These are phyloP conservation scores for Senna tora DNA, from an alignment of 306 rosid species.

Conservation along the genomic window DNA sequence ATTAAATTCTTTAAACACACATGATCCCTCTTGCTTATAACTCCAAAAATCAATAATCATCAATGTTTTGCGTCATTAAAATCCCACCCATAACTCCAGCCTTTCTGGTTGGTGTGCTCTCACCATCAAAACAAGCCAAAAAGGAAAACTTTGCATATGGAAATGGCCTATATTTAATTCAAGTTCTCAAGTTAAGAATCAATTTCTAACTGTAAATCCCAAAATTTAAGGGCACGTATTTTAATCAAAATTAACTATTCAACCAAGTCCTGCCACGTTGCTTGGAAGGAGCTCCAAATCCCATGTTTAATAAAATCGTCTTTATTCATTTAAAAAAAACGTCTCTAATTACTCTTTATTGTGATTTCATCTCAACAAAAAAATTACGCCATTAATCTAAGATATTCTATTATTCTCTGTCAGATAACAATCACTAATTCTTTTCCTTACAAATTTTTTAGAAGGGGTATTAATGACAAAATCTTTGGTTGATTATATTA, in stretches of 20 bases:
- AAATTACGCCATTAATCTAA: too few species aligned
- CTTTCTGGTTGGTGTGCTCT: conserved; percentile 42
- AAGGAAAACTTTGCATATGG: conserved; percentile 23
- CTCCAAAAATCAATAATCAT: conserved; percentile 8
- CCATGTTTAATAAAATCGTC: too few species aligned
- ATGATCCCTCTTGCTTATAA: conserved; percentile 11
- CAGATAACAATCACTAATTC: too few species aligned
- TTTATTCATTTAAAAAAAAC: too few species aligned
- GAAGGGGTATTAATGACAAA: too few species aligned
- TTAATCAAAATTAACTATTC: conserved; percentile 29
- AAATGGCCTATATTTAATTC: neutral
- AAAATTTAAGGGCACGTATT: conserved; percentile 39
- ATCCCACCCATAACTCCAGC: conserved; percentile 31
- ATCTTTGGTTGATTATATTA: too few species aligned
- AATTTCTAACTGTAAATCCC: conserved; percentile 22
- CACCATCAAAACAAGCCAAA: conserved; percentile 40
- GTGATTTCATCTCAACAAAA: too few species aligned
- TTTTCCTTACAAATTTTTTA: too few species aligned
- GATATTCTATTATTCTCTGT: too few species aligned
- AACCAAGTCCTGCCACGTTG: neutral
- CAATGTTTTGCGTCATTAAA: conserved; percentile 27
- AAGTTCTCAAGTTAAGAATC: neutral
- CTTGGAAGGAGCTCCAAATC: neutral
- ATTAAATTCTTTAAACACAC: neutral
- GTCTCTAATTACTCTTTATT: too few species aligned